phyloP scores from a whole-genome alignment of 768 basidiomycete species.

The Epithele typhae region DNA sequence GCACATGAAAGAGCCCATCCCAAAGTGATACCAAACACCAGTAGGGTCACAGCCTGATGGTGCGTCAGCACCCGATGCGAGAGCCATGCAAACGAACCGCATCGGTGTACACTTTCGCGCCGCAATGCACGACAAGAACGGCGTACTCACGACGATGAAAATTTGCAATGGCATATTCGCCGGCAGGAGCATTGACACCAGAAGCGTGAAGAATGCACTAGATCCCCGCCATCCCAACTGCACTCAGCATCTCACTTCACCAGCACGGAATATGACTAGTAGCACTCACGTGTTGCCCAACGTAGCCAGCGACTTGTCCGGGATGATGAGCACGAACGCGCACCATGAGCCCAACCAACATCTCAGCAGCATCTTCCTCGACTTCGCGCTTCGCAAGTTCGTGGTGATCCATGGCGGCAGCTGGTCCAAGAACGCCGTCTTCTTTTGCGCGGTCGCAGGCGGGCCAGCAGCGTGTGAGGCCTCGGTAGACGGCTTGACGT shows the following conservation, averaged over 20 bases:
- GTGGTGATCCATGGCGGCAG: constrained; percentile 36
- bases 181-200: constrained; percentile 41
- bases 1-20: constrained; percentile 56
- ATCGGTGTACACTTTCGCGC: no score
- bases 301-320: constrained; percentile 31
- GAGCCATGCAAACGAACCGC: no score
- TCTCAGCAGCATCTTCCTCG: constrained; percentile 35
- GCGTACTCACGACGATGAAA: constrained; percentile 41
- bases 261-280: background rate
- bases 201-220: constrained; percentile 43
- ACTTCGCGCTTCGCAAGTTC: constrained; percentile 32
- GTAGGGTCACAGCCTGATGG: constrained; percentile 35
- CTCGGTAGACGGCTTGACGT: no score
- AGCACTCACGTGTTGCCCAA: constrained; percentile 39
- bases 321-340: constrained; percentile 36
- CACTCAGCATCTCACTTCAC: background rate
- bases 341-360: constrained; percentile 40
- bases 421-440: constrained; percentile 14
- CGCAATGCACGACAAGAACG: no score
- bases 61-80: background rate
- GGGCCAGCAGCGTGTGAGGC: no score
- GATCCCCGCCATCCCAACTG: background rate
- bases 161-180: constrained; percentile 45
- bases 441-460: no score
- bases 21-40: constrained; percentile 41